These are phyloP conservation scores for Rhizopogon vinicolor DNA, from an alignment of 768 basidiomycete genomes.

Conservation along the genomic window DNA sequence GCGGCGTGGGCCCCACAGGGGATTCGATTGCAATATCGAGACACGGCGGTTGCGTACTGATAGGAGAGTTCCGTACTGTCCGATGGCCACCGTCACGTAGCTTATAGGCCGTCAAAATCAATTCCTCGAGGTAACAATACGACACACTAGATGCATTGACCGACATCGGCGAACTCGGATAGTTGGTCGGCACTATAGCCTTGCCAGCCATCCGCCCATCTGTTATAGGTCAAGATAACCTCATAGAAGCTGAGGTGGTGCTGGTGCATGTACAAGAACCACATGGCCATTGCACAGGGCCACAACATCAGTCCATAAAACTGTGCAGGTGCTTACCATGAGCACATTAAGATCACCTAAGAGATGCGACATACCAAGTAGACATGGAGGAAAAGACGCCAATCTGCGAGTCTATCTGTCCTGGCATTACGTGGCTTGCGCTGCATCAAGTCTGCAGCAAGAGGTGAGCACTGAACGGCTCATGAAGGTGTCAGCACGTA, in stretches of 20 bases:
- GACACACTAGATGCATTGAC: slow-evolving; percentile 39
- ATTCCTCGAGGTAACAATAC: not conserved
- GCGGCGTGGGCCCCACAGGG: slow-evolving; percentile 34
- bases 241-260: slow-evolving; percentile 29
- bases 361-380: slow-evolving; percentile 32
- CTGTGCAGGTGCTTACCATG: slow-evolving; percentile 13
- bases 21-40: slow-evolving; percentile 21
- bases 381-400: slow-evolving; percentile 44
- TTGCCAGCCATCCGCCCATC: slow-evolving; percentile 34
- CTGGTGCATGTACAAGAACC: slow-evolving; percentile 34
- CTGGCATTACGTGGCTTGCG: slow-evolving; percentile 39
- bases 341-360: slow-evolving; percentile 1
- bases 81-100: slow-evolving; percentile 31
- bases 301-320: slow-evolving; percentile 41
- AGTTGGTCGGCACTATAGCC: slow-evolving; percentile 26
- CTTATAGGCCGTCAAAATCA: slow-evolving; percentile 11
- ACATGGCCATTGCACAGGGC: slow-evolving; percentile 39
- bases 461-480: not conserved
- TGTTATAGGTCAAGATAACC: slow-evolving; percentile 34
- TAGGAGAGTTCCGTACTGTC: slow-evolving; percentile 20
- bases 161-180: slow-evolving; percentile 31
- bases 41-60: slow-evolving; percentile 26
- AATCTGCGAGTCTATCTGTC: slow-evolving; percentile 44
- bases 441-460: slow-evolving; percentile 28
- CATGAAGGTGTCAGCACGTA: slow-evolving; percentile 1